Percentiles rank a stretch among this genome's conserved stretches.
Conservation (phyloP, 2,329 filamentous ascomycete genomes). For the Elsinoe arachidis region DNA sequence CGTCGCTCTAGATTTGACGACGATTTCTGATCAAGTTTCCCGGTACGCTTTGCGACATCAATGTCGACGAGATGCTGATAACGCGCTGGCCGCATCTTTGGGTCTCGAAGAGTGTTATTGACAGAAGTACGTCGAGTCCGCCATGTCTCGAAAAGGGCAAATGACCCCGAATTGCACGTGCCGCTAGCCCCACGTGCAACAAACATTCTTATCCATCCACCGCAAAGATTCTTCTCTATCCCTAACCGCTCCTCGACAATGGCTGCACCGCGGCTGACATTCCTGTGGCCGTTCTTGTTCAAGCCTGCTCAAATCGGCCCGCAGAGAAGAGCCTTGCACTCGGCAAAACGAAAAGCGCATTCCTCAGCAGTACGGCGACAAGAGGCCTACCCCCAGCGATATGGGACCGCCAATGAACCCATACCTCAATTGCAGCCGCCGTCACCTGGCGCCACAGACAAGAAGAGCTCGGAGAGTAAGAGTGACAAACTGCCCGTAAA, state of each 20-base stretch:
- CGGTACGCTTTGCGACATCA: no score
- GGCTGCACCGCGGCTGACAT: constrained; percentile 37
- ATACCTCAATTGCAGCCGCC: constrained; percentile 28
- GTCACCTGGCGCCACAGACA: neutral
- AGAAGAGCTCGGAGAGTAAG: constrained; percentile 21
- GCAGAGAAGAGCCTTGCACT: constrained; percentile 20
- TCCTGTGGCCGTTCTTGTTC: constrained; percentile 40
- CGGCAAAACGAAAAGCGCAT: constrained; percentile 24
- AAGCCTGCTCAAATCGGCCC: constrained; percentile 24
- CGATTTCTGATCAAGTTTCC: no score
- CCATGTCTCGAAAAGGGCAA: neutral
- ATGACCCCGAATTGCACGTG: constrained; percentile 6
- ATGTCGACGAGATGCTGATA: no score
- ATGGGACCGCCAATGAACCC: constrained; percentile 41
- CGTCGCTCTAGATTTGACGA: no score
- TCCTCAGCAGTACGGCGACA: constrained; percentile 26
- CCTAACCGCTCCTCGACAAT: constrained; percentile 21
- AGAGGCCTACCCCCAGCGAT: constrained; percentile 30
- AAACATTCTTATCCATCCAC: neutral
- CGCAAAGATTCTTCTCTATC: neutral
- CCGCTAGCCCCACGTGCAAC: neutral
- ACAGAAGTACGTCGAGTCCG: no score
- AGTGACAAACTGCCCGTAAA: constrained; percentile 20
- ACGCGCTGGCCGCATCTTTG: no score
- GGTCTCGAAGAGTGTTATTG: no score